Base-by-base conservation (phyloP, 108 stramenopile genomes). In the Cyclotella kingstonii region DNA sequence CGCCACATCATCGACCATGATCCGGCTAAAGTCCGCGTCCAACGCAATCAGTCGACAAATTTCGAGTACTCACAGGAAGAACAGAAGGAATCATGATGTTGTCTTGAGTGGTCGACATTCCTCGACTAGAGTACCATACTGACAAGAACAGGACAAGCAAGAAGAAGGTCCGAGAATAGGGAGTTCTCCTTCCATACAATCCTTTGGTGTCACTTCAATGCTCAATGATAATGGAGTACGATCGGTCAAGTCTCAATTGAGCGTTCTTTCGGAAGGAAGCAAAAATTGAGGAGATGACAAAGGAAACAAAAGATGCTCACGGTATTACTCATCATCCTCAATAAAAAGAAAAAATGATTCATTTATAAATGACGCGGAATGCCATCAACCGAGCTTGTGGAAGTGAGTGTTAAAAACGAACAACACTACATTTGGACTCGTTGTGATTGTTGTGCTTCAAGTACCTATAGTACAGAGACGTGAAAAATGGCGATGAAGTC, bases 151-250 rank as follows among this genome's bases (percentile, higher is more conserved):
- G n/a, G n/a, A n/a, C n/a, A n/a, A n/a, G n/a, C n/a, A n/a, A n/a
- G n/a, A n/a, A 5, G 60, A 60, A 21, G 40, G 42, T 42, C 28
- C 39, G 29, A 25, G 49, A n/a, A 51, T 14, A 26, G 26, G 38
- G 14, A 54, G 39, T 23, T 28, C 43, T 10, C 50, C 56, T 5
- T 47, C 68, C 4, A 46, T 59, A 21, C 52, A 27, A 23, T 51
- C 52, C 2, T 26, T 39, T 0, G 60, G 53, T 18, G 39, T 70
- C 39, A 49, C 31, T 6, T 51, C 69, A 19, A 61, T 70, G 15
- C 39, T 70, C 33, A 60, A 70, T 19, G 69, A 70, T 27, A 70
- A 62, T 22, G 68, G 68, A 3, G 12, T 62, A 22, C 60, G 54
- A 5, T 35, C 47, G 43, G 21, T 22, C 29, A 44, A 45, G n/a